Evolutionary conservation across 2,329 filamentous ascomycete genomes (phyloP).

Genomic region (Triangularia setosa): DNA sequence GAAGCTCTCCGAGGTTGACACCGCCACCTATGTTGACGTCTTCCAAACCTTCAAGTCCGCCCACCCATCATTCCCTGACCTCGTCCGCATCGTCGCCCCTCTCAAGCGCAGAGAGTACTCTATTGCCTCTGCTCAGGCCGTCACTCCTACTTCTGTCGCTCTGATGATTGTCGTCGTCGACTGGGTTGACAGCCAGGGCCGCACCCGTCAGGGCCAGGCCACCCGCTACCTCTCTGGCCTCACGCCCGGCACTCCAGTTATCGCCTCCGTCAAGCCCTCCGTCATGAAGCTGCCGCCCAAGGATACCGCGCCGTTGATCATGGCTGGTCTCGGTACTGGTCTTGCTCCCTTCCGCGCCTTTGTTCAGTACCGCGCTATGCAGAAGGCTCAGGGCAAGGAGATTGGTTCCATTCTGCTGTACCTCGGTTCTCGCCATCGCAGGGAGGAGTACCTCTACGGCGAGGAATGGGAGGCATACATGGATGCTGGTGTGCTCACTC

Average conservation of each 20-base stretch:
- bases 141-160: constrained; percentile 82
- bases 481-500: constrained; percentile 89
- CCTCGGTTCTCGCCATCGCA: constrained; percentile 94
- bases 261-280: constrained; percentile 92
- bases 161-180: constrained; percentile 96
- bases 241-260: constrained; percentile 71
- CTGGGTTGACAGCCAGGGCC: constrained; percentile 86
- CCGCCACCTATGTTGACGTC: constrained; percentile 84
- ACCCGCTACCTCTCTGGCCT: constrained; percentile 83
- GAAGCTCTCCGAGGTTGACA: constrained; percentile 84
- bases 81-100: constrained; percentile 80
- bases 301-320: constrained; percentile 90
- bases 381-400: constrained; percentile 94
- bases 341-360: constrained; percentile 99
- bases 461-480: constrained; percentile 99
- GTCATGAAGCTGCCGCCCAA: constrained; percentile 96
- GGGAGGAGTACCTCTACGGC: constrained; percentile 97
- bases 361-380: constrained; percentile 95
- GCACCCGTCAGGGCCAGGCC: constrained; percentile 87
- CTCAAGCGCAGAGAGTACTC: constrained; percentile 98
- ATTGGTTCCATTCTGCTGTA: constrained; percentile 92
- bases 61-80: constrained; percentile 81
- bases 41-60: constrained; percentile 87
- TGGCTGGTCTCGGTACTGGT: constrained; percentile 97
- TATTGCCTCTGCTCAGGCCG: constrained; percentile 96